Evolutionary conservation across 352 stramenopile species (phyloP).

Genomic region (Thraustochytrium striatum): DNA sequence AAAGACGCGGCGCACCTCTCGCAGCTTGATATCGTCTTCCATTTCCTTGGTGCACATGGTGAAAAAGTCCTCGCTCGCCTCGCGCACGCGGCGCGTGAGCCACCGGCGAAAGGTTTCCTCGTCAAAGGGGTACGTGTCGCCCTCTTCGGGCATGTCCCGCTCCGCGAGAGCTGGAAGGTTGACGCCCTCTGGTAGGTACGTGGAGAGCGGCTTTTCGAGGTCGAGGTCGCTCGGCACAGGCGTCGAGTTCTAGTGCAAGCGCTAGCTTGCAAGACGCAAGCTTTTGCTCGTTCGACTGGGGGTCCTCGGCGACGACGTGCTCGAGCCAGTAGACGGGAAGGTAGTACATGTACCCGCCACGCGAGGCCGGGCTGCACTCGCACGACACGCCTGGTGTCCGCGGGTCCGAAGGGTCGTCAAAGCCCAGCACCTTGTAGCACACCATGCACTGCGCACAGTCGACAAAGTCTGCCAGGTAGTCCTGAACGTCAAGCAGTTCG

Average conservation of each 20-base stretch:
- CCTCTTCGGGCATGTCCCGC: background rate
- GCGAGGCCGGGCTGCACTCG: slow-evolving; percentile 20
- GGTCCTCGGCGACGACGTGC: slow-evolving; percentile 38
- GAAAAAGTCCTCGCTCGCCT: background rate
- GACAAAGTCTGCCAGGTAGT: slow-evolving; percentile 42
- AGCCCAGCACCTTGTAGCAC: slow-evolving; percentile 14
- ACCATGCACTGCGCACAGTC: slow-evolving; percentile 30
- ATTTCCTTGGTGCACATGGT: background rate
- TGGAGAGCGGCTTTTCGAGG: background rate
- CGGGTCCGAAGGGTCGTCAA: slow-evolving; percentile 14
- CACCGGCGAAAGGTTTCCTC: background rate
- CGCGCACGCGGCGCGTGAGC: background rate
- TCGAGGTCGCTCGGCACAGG: background rate
- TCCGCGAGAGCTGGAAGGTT: background rate
- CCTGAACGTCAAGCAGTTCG: background rate
- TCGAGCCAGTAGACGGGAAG: slow-evolving; percentile 47
- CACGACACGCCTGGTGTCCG: background rate
- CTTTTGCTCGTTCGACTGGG: background rate
- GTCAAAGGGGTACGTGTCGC: background rate
- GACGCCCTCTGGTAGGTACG: background rate
- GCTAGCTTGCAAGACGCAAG: slow-evolving; percentile 23
- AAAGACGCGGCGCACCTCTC: slow-evolving; percentile 45
- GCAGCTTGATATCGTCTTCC: background rate
- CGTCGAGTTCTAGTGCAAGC: slow-evolving; percentile 23
- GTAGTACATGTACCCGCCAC: slow-evolving; percentile 24